A percentile compares a stretch with the other conserved stretches of the same genome.
Evolutionary conservation across 768 basidiomycete species (phyloP).

Genomic region (Phylloporus sp.): DNA sequence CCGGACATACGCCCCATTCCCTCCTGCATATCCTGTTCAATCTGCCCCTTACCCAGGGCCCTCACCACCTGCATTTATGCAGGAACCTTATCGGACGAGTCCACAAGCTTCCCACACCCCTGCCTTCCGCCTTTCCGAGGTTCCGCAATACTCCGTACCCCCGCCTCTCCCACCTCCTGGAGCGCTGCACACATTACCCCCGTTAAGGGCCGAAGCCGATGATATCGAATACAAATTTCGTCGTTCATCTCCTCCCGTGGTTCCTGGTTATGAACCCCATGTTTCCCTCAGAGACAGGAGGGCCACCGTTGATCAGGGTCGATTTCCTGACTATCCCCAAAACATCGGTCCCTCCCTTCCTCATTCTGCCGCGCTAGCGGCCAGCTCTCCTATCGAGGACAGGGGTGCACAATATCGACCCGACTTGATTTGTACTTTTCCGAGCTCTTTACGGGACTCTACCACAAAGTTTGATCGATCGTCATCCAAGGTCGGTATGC

Average conservation of each 20-base stretch:
- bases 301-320: slow-evolving; percentile 12
- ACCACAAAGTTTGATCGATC: slow-evolving; percentile 17
- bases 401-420: slow-evolving; percentile 12
- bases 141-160: slow-evolving; percentile 27
- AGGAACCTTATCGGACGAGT: slow-evolving; percentile 22
- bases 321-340: slow-evolving; percentile 10
- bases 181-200: slow-evolving; percentile 23
- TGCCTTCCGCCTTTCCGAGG: slow-evolving; percentile 21
- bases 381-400: slow-evolving; percentile 7
- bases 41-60: slow-evolving; percentile 22
- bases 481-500: slow-evolving; percentile 14
- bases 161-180: slow-evolving; percentile 23
- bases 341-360: neutral
- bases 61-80: slow-evolving; percentile 19
- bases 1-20: slow-evolving; percentile 43
- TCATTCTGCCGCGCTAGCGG: slow-evolving; percentile 3
- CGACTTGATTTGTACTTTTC: slow-evolving; percentile 15
- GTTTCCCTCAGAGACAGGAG: slow-evolving; percentile 12
- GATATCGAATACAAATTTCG: slow-evolving; percentile 32
- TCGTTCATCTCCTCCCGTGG: slow-evolving; percentile 27
- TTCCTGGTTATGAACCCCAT: slow-evolving; percentile 9
- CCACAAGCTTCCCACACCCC: slow-evolving; percentile 23
- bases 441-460: slow-evolving; percentile 17
- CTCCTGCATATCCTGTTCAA: slow-evolving; percentile 30
- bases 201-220: slow-evolving; percentile 22